Evolutionary conservation across 768 basidiomycete genomes (phyloP).

Genomic region (Mycena polygramma): DNA sequence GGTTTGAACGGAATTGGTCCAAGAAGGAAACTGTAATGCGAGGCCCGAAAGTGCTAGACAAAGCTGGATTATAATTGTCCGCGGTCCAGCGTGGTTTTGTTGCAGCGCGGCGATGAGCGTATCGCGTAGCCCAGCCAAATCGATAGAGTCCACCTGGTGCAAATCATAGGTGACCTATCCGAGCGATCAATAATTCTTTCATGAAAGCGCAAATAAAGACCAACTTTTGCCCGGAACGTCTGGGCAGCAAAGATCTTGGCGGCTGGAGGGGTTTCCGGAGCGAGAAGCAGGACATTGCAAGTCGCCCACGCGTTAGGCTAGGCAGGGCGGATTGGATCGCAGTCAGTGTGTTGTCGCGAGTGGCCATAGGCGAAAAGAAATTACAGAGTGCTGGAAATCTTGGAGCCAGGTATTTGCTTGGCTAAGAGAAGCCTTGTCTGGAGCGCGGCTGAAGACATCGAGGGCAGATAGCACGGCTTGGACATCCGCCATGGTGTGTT

Average conservation of each 20-base stretch:
- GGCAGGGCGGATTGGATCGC: conserved; percentile 68
- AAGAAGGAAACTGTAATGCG: conserved; percentile 88
- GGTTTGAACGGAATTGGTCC: conserved; percentile 83
- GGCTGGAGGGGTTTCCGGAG: conserved; percentile 79
- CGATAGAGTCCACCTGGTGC: conserved; percentile 81
- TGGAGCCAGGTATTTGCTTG: conserved; percentile 95
- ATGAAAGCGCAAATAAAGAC: conserved; percentile 42
- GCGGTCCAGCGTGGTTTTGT: conserved; percentile 80
- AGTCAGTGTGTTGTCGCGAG: conserved; percentile 75
- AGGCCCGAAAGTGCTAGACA: conserved; percentile 92
- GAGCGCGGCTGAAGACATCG: conserved; percentile 83
- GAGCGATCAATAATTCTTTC: conserved; percentile 49
- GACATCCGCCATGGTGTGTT: conserved; percentile 72
- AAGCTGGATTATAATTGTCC: conserved; percentile 88
- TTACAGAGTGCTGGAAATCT: conserved; percentile 99
- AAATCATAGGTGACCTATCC: conserved; percentile 95
- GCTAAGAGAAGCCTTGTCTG: conserved; percentile 87
- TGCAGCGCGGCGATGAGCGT: conserved; percentile 85
- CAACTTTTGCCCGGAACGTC: conserved; percentile 93
- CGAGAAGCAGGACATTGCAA: conserved; percentile 91
- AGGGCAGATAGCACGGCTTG: conserved; percentile 82
- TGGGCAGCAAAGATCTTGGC: conserved; percentile 97
- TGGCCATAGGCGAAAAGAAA: conserved; percentile 82
- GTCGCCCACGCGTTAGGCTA: conserved; percentile 98
- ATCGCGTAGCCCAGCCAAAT: conserved; percentile 86